phyloP scores from a whole-genome alignment of 1,284 basidiomycete genomes.

The Phylloboletellus chloephorus region DNA sequence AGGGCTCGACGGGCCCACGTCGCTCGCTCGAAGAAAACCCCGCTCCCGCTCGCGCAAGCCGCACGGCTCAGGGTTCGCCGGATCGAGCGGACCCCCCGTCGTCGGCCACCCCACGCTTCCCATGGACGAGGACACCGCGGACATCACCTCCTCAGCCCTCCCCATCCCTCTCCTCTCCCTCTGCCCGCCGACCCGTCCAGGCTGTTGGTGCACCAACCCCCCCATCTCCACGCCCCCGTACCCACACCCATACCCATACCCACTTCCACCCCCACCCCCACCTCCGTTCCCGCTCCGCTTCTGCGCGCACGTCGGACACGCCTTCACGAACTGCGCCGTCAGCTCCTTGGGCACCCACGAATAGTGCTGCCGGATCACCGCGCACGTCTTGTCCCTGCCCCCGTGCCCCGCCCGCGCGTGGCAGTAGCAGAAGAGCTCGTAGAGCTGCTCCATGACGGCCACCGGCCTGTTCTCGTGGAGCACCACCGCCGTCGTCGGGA shows the following conservation, averaged over 20 bases:
- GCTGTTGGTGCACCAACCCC: neutral
- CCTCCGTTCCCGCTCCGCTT: conserved; percentile 34
- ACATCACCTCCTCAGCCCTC: neutral
- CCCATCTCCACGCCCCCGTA: neutral
- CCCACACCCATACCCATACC: neutral
- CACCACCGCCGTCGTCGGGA: conserved; percentile 37
- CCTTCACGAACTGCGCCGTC: conserved; percentile 67
- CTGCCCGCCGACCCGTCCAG: neutral
- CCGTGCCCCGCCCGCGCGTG: conserved; percentile 64
- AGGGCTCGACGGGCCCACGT: neutral
- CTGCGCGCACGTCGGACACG: conserved; percentile 62
- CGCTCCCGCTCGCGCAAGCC: conserved; percentile 9
- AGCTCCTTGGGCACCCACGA: conserved; percentile 80
- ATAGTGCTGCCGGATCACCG: conserved; percentile 56
- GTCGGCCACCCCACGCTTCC: conserved; percentile 15
- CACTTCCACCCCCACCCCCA: neutral
- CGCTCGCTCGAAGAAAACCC: neutral
- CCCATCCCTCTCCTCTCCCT: conserved; percentile 1
- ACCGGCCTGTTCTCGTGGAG: conserved; percentile 65
- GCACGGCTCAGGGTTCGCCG: conserved; percentile 14
- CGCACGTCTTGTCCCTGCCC: conserved; percentile 70
- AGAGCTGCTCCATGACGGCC: conserved; percentile 69
- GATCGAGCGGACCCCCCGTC: conserved; percentile 29
- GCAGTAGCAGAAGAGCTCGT: conserved; percentile 67
- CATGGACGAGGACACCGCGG: neutral